A percentile compares a stretch with the other conserved stretches of the same genome.
phyloP scores from a whole-genome alignment of 1,284 basidiomycete species.

The Afroboletus lepidellus region DNA sequence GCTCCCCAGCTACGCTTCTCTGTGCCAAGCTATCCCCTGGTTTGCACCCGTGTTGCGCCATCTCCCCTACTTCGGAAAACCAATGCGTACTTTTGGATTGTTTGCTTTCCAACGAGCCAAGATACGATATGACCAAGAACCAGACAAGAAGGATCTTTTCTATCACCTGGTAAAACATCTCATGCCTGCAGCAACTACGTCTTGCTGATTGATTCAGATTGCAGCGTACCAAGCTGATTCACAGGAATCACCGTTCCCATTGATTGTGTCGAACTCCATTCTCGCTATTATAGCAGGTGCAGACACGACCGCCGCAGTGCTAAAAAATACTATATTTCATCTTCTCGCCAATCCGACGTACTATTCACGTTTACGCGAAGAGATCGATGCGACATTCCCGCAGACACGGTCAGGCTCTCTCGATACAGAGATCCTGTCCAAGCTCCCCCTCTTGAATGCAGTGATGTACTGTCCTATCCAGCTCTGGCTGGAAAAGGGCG shows the following conservation, averaged over 20 bases:
- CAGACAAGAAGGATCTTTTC: slow-evolving; percentile 37
- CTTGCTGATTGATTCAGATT: slow-evolving; percentile 15
- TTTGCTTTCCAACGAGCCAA: slow-evolving; percentile 26
- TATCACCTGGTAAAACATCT: slow-evolving; percentile 35
- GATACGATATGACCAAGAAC: slow-evolving; percentile 24
- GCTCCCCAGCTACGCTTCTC: slow-evolving; percentile 12
- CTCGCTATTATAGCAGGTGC: slow-evolving; percentile 41
- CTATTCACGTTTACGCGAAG: slow-evolving; percentile 23
- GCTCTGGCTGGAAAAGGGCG: not conserved
- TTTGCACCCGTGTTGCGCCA: slow-evolving; percentile 24
- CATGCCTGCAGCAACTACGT: not conserved
- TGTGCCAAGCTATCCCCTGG: slow-evolving; percentile 35
- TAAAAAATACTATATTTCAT: slow-evolving; percentile 33
- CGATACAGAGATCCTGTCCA: slow-evolving; percentile 14
- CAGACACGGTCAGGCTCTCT: slow-evolving; percentile 20
- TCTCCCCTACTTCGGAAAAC: slow-evolving; percentile 24
- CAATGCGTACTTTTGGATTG: slow-evolving; percentile 23
- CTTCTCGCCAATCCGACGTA: slow-evolving; percentile 33
- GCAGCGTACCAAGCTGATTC: slow-evolving; percentile 22
- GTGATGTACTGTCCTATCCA: slow-evolving; percentile 21
- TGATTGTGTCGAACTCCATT: slow-evolving; percentile 33
- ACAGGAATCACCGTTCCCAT: slow-evolving; percentile 24
- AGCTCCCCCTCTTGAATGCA: slow-evolving; percentile 22
- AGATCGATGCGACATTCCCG: slow-evolving; percentile 21
- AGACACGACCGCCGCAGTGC: slow-evolving; percentile 36